Evolutionary conservation across 1,284 basidiomycete species (phyloP).

Genomic region (Rhodotorula sp.): DNA sequence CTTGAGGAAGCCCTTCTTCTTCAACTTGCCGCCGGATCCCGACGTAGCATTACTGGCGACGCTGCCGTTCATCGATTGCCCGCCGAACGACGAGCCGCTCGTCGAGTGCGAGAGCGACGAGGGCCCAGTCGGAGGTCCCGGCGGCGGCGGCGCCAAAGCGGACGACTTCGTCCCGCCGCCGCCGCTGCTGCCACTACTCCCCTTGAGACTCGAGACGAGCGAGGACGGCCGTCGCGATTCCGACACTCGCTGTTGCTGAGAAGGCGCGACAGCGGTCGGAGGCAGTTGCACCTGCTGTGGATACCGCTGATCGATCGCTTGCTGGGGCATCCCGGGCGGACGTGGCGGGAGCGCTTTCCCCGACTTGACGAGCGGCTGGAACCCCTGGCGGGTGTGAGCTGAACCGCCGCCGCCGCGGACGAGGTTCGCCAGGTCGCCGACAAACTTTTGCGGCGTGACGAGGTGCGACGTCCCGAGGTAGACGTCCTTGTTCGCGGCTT

Average conservation of each 20-base stretch:
- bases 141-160: background rate
- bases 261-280: background rate
- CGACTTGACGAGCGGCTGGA: constrained; percentile 16
- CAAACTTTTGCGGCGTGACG: constrained; percentile 75
- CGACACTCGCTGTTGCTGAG: background rate
- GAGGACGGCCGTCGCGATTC: background rate
- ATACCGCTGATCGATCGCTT: constrained; percentile 26
- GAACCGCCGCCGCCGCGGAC: constrained; percentile 57
- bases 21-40: constrained; percentile 13
- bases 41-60: background rate
- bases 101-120: background rate
- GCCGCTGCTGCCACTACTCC: background rate
- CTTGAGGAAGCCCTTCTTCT: constrained; percentile 27
- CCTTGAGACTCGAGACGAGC: constrained; percentile 8
- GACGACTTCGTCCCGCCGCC: background rate
- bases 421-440: constrained; percentile 80
- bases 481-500: constrained; percentile 76
- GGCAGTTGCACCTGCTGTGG: constrained; percentile 19
- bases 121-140: too few relatives aligned
- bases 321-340: constrained; percentile 21
- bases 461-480: constrained; percentile 91
- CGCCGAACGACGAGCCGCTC: constrained; percentile 3
- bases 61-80: background rate
- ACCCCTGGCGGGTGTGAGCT: constrained; percentile 1
- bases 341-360: constrained; percentile 12